Evolutionary conservation across 2,329 filamentous ascomycete genomes (phyloP).

Genomic region (Xylariaceae sp.): DNA sequence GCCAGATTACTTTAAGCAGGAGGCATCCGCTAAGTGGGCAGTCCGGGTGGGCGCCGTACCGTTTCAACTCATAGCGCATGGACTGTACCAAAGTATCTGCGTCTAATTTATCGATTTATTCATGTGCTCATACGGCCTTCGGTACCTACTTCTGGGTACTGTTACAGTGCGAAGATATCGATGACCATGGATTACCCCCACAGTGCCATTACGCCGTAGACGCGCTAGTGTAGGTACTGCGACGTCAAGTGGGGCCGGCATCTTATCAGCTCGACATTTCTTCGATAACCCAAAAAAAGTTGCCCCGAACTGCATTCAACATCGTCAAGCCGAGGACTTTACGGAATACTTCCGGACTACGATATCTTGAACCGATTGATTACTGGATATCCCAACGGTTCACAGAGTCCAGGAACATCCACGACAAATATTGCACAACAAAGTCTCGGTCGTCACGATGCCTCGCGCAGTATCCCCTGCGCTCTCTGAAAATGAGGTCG

Average conservation of each 20-base stretch:
- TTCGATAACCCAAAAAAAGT: slow-evolving; percentile 21
- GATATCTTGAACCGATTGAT: background rate
- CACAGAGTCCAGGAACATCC: background rate
- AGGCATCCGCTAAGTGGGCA: no score
- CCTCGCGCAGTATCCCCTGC: slow-evolving; percentile 72
- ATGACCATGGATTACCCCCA: background rate
- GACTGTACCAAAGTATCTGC: no score
- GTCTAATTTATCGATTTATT: no score
- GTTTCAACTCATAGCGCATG: no score
- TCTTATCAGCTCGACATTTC: slow-evolving; percentile 13
- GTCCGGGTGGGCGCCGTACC: no score
- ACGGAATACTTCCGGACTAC: background rate
- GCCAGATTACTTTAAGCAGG: no score
- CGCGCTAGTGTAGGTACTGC: background rate
- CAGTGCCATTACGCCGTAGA: background rate
- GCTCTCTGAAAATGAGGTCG: slow-evolving; percentile 82
- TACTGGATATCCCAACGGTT: background rate
- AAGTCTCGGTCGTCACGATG: slow-evolving; percentile 46
- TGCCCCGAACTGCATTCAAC: slow-evolving; percentile 5
- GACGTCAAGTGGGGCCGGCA: slow-evolving; percentile 12
- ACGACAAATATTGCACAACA: background rate
- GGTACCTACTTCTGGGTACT: no score
- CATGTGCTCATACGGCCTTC: no score
- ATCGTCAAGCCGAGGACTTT: background rate
- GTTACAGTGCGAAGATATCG: background rate